These are phyloP conservation scores for Botrytis paeoniae DNA, from an alignment of 2,329 filamentous ascomycete genomes.

Conservation along the genomic window DNA sequence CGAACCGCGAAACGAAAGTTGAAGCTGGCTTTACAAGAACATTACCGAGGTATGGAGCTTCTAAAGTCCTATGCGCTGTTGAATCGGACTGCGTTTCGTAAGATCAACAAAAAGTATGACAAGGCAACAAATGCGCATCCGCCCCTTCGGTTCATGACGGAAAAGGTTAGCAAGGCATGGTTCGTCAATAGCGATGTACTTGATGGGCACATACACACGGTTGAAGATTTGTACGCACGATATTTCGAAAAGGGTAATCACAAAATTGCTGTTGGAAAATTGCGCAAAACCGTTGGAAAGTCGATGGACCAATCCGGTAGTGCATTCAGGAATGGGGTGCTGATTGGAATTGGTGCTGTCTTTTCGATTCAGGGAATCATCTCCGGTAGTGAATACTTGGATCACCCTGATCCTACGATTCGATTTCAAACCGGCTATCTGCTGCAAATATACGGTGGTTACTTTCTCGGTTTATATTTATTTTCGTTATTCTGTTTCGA, in stretches of 20 bases:
- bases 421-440: constrained; percentile 62
- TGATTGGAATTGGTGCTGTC: constrained; percentile 65
- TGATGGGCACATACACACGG: constrained; percentile 73
- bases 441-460: constrained; percentile 88
- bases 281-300: constrained; percentile 67
- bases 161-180: constrained; percentile 85
- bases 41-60: constrained; percentile 86
- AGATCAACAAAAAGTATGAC: constrained; percentile 99
- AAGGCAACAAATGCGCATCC: constrained; percentile 80
- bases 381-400: constrained; percentile 53
- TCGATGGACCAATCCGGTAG: constrained; percentile 54
- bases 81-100: constrained; percentile 90
- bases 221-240: constrained; percentile 88
- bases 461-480: constrained; percentile 78
- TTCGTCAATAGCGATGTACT: constrained; percentile 88
- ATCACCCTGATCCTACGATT: constrained; percentile 49
- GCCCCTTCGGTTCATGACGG: constrained; percentile 77
- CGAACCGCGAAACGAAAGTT: constrained; percentile 85
- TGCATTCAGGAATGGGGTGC: constrained; percentile 60
- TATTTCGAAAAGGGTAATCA: constrained; percentile 94
- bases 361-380: constrained; percentile 65
- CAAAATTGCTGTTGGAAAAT: constrained; percentile 84
- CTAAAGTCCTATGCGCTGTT: constrained; percentile 87
- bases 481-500: constrained; percentile 82
- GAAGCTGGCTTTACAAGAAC: constrained; percentile 87